Conservation (phyloP, 805 yeast species). For the Starmerella apis region DNA sequence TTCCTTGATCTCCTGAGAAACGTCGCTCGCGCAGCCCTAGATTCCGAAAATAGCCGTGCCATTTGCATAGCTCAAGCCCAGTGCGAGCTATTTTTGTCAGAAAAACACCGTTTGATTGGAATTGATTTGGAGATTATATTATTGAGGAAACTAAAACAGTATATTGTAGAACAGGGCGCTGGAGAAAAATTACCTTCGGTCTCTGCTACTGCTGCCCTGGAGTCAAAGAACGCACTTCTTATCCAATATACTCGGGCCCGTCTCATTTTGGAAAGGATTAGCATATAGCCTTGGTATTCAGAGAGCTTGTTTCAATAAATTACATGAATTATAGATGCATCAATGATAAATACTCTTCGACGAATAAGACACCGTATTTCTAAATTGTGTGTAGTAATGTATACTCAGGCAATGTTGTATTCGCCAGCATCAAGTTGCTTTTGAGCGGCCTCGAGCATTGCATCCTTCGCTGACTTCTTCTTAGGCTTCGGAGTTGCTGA, state of each 20-base stretch:
- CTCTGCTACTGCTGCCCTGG: conserved; percentile 12
- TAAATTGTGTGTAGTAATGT: too few relatives aligned
- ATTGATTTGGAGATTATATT: neutral
- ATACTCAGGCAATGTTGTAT: conserved; percentile 23
- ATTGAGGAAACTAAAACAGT: conserved; percentile 1
- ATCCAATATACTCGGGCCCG: conserved; percentile 17
- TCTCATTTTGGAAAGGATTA: conserved; percentile 12
- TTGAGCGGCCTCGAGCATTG: conserved; percentile 23
- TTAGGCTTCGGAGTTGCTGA: conserved; percentile 10
- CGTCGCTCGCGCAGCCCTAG: conserved; percentile 10
- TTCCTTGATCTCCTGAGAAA: neutral
- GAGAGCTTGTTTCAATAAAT: neutral
- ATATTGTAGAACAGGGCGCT: neutral
- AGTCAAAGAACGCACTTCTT: conserved; percentile 11
- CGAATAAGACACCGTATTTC: too few relatives aligned
- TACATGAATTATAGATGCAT: neutral
- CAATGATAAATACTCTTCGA: neutral
- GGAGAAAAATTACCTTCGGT: neutral
- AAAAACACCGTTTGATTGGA: neutral
- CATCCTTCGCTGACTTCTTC: conserved; percentile 21
- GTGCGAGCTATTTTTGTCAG: conserved; percentile 14
- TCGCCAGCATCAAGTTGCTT: conserved; percentile 22
- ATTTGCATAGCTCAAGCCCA: conserved; percentile 13
- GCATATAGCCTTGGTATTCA: neutral
- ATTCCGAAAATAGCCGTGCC: neutral